These are phyloP conservation scores for Baorangia bicolor DNA, from an alignment of 768 basidiomycete species.

Conservation along the genomic window DNA sequence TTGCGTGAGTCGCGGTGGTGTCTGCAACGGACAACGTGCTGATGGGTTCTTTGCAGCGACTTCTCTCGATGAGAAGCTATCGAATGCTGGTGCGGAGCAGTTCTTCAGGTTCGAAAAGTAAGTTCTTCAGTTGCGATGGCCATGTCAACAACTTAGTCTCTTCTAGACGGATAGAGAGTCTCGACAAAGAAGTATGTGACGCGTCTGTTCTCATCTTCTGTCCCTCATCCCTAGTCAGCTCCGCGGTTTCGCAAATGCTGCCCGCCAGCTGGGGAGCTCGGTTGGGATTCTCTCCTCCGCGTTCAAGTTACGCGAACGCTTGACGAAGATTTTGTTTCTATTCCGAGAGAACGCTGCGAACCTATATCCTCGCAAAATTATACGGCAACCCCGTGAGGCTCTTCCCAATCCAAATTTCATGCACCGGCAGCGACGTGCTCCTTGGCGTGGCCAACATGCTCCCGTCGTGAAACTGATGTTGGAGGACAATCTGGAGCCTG, in stretches of 20 bases:
- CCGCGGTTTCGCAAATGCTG: slow-evolving; percentile 53
- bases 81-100: slow-evolving; percentile 47
- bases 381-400: slow-evolving; percentile 38
- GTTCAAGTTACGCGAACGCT: slow-evolving; percentile 49
- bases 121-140: slow-evolving; percentile 8
- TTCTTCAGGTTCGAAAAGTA: slow-evolving; percentile 51
- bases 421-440: slow-evolving; percentile 30
- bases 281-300: slow-evolving; percentile 57
- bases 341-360: slow-evolving; percentile 59
- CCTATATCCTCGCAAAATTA: slow-evolving; percentile 50
- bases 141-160: slow-evolving; percentile 5
- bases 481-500: slow-evolving; percentile 45
- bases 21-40: slow-evolving; percentile 5
- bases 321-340: slow-evolving; percentile 48
- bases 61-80: slow-evolving; percentile 49
- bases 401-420: slow-evolving; percentile 38
- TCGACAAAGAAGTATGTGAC: slow-evolving; percentile 46
- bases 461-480: slow-evolving; percentile 37
- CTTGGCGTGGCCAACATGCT: slow-evolving; percentile 36
- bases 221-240: slow-evolving; percentile 34
- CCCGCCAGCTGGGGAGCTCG: slow-evolving; percentile 54
- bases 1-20: slow-evolving; percentile 30
- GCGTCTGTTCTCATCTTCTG: background rate
- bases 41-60: slow-evolving; percentile 31
- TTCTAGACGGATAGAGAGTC: slow-evolving; percentile 43